These are phyloP conservation scores for Salvia hispanica DNA, from an alignment of 257 asterid genomes.

Conservation along the genomic window DNA sequence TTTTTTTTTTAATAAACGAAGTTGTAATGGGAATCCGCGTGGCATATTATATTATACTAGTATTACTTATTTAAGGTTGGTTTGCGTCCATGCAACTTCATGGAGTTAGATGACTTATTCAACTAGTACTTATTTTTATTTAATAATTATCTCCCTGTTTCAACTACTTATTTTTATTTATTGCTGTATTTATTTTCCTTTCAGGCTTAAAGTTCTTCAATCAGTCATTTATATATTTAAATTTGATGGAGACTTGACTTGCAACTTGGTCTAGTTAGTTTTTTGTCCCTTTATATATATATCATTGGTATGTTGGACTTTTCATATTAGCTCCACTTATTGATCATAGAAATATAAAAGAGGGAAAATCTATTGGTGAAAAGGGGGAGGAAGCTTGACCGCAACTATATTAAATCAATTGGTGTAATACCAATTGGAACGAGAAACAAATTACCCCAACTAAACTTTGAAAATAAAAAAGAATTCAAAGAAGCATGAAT, in stretches of 20 bases:
- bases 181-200: no score
- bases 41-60: no score
- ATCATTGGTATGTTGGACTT: background rate
- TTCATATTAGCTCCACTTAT: background rate
- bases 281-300: background rate
- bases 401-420: no score
- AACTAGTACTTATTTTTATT: no score
- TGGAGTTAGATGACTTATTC: background rate
- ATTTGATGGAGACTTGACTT: constrained; percentile 6
- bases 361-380: no score
- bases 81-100: background rate
- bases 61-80: no score
- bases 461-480: no score
- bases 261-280: background rate
- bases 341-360: background rate
- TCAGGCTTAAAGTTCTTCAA: background rate
- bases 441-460: no score
- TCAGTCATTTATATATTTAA: background rate
- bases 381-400: no score
- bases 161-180: background rate
- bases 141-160: background rate
- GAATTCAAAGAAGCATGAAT: no score
- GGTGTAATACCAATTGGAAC: no score
- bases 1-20: background rate
- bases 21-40: constrained; percentile 5